Evolutionary conservation across 2,329 filamentous ascomycete genomes (phyloP), one percentile per base, ranked within the genome.

Genomic region (Alternaria panax): DNA sequence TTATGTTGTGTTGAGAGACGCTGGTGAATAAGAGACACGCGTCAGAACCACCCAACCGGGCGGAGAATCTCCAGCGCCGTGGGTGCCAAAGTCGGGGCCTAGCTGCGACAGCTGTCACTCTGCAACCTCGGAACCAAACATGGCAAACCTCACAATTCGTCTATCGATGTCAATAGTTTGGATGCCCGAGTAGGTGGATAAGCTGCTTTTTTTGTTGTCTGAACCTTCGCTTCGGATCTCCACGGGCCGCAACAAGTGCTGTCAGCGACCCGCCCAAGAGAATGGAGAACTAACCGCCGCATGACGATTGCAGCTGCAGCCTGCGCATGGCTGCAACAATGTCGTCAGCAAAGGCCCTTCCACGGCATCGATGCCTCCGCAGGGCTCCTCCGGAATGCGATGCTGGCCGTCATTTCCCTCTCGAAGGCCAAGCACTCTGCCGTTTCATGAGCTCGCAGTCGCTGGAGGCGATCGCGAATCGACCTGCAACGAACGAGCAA

Each of bases 91-190:
- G 32, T 22, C 14, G 50, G 50, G 30, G 34, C 32, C 50, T 34
- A 22, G 55, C 53, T 45, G 42, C 51, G 51, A 47, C 42, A 48
- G 34, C 51, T 40, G 45, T 47, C 48, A 57, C 18, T 28, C 40
- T 32, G 28, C 56, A 43, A 40, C 38, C 24, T 43, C 18, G 40
- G n/a, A 25, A 25, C 41, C 22, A 47, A 25, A 38, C 28, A 40
- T 28, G 27, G 41, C 41, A 34, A 43, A 54, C 32, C 28, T 51
- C 27, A 18, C 16, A 24, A 28, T 46, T 28, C 30, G 30, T 18
- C 28, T 34, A 38, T 25, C 50, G 12, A 38, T 42, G 16, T 24
- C 38, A 22, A 28, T 38, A 42, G 32, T 27, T 7, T 38, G 16
- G 24, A 25, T 36, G n/a, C 24, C n/a, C n/a, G 22, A 22, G 11